Base-by-base conservation (phyloP, 2,329 filamentous ascomycete genomes). In the Pestalotiopsis fici region DNA sequence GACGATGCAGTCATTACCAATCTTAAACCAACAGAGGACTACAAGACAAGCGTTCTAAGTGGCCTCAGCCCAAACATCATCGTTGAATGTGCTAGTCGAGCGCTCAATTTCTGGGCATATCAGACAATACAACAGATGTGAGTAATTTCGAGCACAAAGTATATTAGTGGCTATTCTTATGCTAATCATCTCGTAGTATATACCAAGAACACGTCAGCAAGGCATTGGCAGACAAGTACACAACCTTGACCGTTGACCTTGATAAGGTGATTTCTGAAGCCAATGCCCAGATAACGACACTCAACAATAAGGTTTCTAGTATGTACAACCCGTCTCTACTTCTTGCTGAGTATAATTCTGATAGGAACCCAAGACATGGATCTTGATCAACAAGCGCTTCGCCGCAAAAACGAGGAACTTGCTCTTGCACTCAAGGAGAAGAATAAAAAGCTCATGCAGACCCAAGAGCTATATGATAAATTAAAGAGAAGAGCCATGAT, bases 111-210 rank as follows among this genome's bases (percentile, higher is more conserved):
- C 76, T 97, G 94, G 91, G 90, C 89, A 35, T 97, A 97, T 74
- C 94, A 97, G 76, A 90, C 90, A 23, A 90, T 90, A 2, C 93
- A 96, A 74, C 93, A 97, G 79, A 92, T 97, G 92, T 94, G 74
- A 70, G 84, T 77, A 11, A n/a, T n/a, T 13, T 21, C 43, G 9
- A 15, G 43, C 43, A 12, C 25, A 13, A 43, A n/a, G 18, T 27
- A 47, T 18, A 6, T 15, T 7, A 12, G 7, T 35, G 25, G n/a
- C 5, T 23, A 11, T 25, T 25, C 3, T 21, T 13, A 35, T 13
- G 18, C 28, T 65, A 54, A 65, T 23, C 4, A 28, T 11, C 28
- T 21, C 55, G 59, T 68, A 93, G 91, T 67, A 86, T 91, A 64
- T 97, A 95, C 74, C 93, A 97, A 75, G 90, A 94, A 72, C 90